Evolutionary conservation across 164 flowering plant genomes (phyloP).

Genomic region (Vitis cinerea): DNA sequence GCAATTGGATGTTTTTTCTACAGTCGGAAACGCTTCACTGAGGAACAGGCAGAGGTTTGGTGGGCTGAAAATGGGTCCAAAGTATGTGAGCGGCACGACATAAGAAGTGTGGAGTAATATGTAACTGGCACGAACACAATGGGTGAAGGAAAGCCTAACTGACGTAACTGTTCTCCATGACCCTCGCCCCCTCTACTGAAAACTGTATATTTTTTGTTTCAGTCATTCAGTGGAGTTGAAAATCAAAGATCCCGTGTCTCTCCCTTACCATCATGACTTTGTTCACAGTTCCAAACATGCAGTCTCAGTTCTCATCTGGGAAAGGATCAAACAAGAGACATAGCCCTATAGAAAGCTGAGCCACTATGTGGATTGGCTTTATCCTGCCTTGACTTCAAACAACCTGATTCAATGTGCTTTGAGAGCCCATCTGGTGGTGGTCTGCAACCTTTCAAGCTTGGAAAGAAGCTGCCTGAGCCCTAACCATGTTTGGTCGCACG

Average conservation of each 20-base stretch:
- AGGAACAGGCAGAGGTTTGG: constrained; percentile 85
- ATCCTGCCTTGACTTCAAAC: too few relatives aligned
- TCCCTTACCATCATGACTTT: too few relatives aligned
- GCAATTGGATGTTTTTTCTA: constrained; percentile 13
- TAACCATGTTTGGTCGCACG: not conserved
- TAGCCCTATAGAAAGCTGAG: too few relatives aligned
- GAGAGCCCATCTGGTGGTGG: too few relatives aligned
- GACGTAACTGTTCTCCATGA: constrained; percentile 1
- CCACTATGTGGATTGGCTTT: too few relatives aligned
- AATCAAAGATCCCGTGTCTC: constrained; percentile 3
- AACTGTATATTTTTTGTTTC: constrained; percentile 22
- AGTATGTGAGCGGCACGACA: constrained; percentile 59
- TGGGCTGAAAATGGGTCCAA: constrained; percentile 67
- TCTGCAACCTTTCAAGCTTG: too few relatives aligned
- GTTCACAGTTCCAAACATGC: too few relatives aligned
- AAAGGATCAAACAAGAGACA: too few relatives aligned
- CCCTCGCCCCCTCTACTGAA: constrained; percentile 17
- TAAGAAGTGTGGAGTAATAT: constrained; percentile 17
- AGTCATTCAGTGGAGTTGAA: constrained; percentile 7
- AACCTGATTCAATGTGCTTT: too few relatives aligned
- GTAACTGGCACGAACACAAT: not conserved
- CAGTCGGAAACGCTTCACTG: constrained; percentile 78
- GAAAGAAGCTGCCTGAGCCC: too few relatives aligned
- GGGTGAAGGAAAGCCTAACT: not conserved
- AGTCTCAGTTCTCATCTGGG: too few relatives aligned